Evolutionary conservation across 1,139 yeast genomes (phyloP), one percentile per base, ranked within the genome.

Genomic region (Protomyces pachydermus): DNA sequence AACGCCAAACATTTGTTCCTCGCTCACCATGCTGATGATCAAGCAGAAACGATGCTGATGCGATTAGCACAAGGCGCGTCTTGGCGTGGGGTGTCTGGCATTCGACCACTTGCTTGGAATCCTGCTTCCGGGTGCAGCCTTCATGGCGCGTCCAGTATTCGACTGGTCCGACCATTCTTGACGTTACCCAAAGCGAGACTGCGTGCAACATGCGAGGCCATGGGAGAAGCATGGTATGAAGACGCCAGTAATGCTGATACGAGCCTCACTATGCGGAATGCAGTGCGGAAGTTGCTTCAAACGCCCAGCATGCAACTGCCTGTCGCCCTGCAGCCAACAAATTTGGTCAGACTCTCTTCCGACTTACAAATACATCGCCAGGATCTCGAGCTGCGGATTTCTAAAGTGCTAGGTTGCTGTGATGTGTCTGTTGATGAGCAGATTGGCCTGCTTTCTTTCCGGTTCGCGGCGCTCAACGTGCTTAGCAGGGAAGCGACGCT

Each of bases 21-120:
- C 60, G 96, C 87, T 0, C 96, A 88, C 71, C 88, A 84, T 69
- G 71, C 78, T 60, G 84, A 87, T 71, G 96, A 88, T 72, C 91
- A 86, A 70, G 66, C 86, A 12, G 96, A 88, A 70, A 87, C 95
- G 0, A 84, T 82, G 69, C 69, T 86, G 25, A 79, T 84, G 72
- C 73, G 95, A 50, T 74, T 86, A 52, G 73, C 78, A 28, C 75
- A 77, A 34, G 81, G 84, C 51, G 83, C 88, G 18, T 79, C 88
- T 0, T 68, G 85, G 8, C 82, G 80, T 71, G 95, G 95, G 0
- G 75, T 87, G 14, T 76, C 77, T 3, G 79, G 79, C 0, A 79
- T 79, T 76, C 67, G 66, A 23, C 68, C 70, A 1, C 35, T 64
- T 34, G 60, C 72, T 1, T 67, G 67, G 34, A 60, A 23, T 70